Evolutionary conservation across 164 flowering plant genomes (phyloP).

Genomic region (Sedum album): DNA sequence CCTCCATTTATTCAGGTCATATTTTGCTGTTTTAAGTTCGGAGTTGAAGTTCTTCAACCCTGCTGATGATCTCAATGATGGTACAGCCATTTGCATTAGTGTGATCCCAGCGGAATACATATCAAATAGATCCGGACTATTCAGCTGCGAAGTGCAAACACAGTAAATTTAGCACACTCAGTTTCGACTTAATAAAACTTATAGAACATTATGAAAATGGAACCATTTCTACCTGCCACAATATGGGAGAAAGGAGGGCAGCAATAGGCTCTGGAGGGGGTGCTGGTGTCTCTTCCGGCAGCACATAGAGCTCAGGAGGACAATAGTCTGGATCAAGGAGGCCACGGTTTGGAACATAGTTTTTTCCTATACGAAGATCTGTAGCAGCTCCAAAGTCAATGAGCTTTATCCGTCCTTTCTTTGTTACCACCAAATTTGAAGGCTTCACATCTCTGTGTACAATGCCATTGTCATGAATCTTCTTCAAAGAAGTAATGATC

Average conservation of each 20-base stretch:
- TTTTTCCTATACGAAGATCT: constrained; percentile 93
- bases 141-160: constrained; percentile 75
- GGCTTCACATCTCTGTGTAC: constrained; percentile 98
- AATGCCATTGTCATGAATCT: constrained; percentile 86
- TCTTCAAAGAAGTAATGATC: constrained; percentile 78
- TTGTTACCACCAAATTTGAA: constrained; percentile 89
- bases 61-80: constrained; percentile 61
- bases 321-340: constrained; percentile 92
- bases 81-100: constrained; percentile 91
- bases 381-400: constrained; percentile 97
- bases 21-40: constrained; percentile 51
- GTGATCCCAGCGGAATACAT: constrained; percentile 91
- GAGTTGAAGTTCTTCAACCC: constrained; percentile 80
- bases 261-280: constrained; percentile 98
- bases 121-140: constrained; percentile 94
- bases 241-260: constrained; percentile 80
- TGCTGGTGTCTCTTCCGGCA: constrained; percentile 93
- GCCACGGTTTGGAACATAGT: constrained; percentile 59
- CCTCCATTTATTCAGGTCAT: constrained; percentile 83
- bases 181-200: too few relatives aligned
- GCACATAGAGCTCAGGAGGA: constrained; percentile 88
- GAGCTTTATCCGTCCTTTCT: constrained; percentile 78
- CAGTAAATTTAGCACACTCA: constrained; percentile 6
- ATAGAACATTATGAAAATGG: neutral
- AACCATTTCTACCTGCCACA: constrained; percentile 73